Evolutionary conservation across 2,329 filamentous ascomycete genomes (phyloP).

Genomic region (Myotisia sp.): DNA sequence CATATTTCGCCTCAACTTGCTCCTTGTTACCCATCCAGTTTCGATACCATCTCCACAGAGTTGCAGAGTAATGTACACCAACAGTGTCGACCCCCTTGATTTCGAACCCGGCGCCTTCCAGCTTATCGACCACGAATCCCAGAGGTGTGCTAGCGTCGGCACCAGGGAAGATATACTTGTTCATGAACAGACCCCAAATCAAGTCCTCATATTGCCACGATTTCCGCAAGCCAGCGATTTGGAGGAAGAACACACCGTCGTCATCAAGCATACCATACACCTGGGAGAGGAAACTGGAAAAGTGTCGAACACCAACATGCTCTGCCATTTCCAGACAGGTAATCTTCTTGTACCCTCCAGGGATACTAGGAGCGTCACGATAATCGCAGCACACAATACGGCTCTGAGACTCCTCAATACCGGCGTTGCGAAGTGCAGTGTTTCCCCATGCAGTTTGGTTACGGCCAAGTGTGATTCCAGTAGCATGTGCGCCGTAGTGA

Average conservation of each 20-base stretch:
- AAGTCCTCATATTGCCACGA: conserved; percentile 96
- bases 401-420: conserved; percentile 75
- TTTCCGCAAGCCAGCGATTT: conserved; percentile 87
- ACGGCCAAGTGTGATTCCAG: conserved; percentile 82
- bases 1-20: conserved; percentile 90
- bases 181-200: conserved; percentile 98
- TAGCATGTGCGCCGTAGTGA: conserved; percentile 75
- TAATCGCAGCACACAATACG: conserved; percentile 93
- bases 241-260: conserved; percentile 88
- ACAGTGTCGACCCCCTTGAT: conserved; percentile 86
- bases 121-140: conserved; percentile 67
- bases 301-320: conserved; percentile 89
- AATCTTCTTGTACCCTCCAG: conserved; percentile 80
- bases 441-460: conserved; percentile 98
- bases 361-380: conserved; percentile 72
- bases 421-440: conserved; percentile 65
- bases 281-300: conserved; percentile 66
- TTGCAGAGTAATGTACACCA: conserved; percentile 92
- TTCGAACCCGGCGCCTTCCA: conserved; percentile 80
- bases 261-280: conserved; percentile 93
- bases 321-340: conserved; percentile 97
- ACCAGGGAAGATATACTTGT: conserved; percentile 97
- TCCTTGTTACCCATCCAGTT: conserved; percentile 94
- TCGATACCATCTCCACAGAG: conserved; percentile 94
- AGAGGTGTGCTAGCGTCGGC: conserved; percentile 91